A percentile compares a stretch with the other conserved stretches of the same genome.
These are phyloP conservation scores for Phyllostachys edulis DNA, from an alignment of 176 grass and related monocot genomes.

Conservation along the genomic window DNA sequence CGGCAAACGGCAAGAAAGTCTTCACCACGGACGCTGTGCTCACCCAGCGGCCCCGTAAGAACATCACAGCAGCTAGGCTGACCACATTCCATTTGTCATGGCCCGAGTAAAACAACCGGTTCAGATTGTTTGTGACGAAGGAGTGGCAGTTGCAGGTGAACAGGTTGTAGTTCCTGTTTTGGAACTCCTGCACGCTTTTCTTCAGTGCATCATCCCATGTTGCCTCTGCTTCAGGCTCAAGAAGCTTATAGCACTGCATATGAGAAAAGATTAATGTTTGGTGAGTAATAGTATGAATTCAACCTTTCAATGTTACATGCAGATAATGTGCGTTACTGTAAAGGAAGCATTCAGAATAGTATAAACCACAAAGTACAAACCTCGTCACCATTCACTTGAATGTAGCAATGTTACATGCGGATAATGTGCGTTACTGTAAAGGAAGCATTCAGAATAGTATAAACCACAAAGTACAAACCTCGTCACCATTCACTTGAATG, in stretches of 20 bases:
- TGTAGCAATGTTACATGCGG: no score
- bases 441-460: neutral
- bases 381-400: conserved; percentile 71
- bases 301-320: neutral
- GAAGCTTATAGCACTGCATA: conserved; percentile 68
- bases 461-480: conserved; percentile 45
- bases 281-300: neutral
- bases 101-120: conserved; percentile 54
- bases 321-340: neutral
- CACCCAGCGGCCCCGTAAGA: conserved; percentile 68
- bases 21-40: conserved; percentile 43
- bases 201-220: conserved; percentile 67
- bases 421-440: neutral
- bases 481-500: conserved; percentile 65
- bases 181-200: conserved; percentile 78
- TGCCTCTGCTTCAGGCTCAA: conserved; percentile 39
- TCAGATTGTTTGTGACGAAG: conserved; percentile 84
- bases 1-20: conserved; percentile 53
- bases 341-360: neutral
- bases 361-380: conserved; percentile 33
- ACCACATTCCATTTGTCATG: conserved; percentile 92
- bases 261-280: neutral
- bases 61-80: conserved; percentile 64
- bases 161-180: conserved; percentile 80
- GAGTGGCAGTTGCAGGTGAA: conserved; percentile 99